Evolutionary conservation across 2,329 filamentous ascomycete species (phyloP).

Genomic region (Colletotrichum sp.): DNA sequence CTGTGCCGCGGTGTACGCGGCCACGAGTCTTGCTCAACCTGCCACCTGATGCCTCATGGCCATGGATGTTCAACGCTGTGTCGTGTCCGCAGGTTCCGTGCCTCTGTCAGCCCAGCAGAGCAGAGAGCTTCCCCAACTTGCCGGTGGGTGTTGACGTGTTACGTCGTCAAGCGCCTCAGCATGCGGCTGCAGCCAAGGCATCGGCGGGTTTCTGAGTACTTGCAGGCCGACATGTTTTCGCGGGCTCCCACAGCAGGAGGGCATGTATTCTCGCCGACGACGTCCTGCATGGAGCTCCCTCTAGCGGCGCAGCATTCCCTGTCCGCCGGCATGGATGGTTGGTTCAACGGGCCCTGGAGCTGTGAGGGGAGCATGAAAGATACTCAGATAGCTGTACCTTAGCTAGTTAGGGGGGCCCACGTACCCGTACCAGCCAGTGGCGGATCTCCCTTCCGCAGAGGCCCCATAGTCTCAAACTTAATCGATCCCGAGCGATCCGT

Average conservation of each 20-base stretch:
- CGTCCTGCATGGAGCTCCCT: neutral
- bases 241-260: neutral
- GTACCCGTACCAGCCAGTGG: constrained; percentile 2
- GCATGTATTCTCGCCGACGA: neutral
- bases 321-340: neutral
- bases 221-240: neutral
- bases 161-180: neutral
- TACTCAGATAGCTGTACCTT: neutral
- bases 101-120: neutral
- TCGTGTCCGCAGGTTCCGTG: neutral
- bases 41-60: neutral
- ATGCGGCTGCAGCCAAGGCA: neutral
- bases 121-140: neutral
- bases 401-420: neutral
- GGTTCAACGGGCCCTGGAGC: neutral
- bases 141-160: neutral
- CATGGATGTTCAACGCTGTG: neutral
- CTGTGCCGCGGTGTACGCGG: neutral
- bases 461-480: neutral
- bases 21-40: neutral
- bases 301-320: neutral
- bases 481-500: neutral
- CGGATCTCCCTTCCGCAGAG: constrained; percentile 1
- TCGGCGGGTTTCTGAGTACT: neutral
- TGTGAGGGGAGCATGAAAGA: neutral